Base-by-base conservation (phyloP, 768 basidiomycete genomes). In the Mrakia hoshinonis region DNA sequence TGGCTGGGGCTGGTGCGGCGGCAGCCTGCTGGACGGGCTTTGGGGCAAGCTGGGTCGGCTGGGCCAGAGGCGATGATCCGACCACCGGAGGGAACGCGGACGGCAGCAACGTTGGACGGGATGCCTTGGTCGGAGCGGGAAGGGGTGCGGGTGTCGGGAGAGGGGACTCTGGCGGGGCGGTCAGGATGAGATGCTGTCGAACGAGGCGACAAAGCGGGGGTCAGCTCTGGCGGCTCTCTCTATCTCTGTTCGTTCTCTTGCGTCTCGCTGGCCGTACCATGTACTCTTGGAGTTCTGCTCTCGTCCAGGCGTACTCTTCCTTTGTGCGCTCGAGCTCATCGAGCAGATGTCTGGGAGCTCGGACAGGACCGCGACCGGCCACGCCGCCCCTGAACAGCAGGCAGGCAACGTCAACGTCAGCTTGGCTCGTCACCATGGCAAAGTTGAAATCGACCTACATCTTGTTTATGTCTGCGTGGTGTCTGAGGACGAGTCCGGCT, bases 301-400 rank as follows among this genome's bases (percentile, higher is more conserved):
- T 66, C 29, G 49, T 34, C 64, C 64, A 66, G 9, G 48, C 64
- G 48, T 66, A 66, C 31, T 66, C 64, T 26, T 66, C 64, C 48
- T 46, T 66, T 22, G 46, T 48, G 7, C 46, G 47, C 7, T 15
- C 46, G 64, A 66, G 64, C 46, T 66, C 31, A 31, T 51, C 48
- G 20, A 47, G 64, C 2, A 66, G 46, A 36, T 66, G 64, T 26
- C 26, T n/a, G 20, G 64, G 64, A 31, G 64, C 64, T 47, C 46
- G 64, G 26, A 36, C 43, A 0, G 43, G 31, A 4, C 10, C 20
- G 7, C 18, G 26, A 22, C 36, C 13, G 36, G 24, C 15, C 3
- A 47, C 47, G 48, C 64, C 64, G 47, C 64, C 46, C 3, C 46
- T 36, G 47, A 10, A n/a, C 26, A 38, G 12, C 20, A 34, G 22